A percentile compares a stretch with the other conserved stretches of the same genome.
phyloP scores from a whole-genome alignment of 768 basidiomycete genomes.

The Sarcodon aspratus region DNA sequence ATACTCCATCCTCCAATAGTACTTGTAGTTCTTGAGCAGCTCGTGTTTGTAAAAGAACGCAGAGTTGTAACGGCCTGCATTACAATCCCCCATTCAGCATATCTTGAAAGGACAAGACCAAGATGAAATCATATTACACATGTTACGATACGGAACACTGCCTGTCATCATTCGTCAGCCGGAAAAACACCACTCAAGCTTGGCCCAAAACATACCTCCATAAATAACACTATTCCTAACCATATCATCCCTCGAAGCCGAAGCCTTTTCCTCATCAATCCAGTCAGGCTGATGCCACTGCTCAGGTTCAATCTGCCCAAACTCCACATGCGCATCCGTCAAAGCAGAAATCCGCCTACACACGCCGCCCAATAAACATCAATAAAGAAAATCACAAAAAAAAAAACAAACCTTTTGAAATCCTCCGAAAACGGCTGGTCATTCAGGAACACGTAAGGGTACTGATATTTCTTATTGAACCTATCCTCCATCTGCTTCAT shows the following conservation, averaged over 20 bases:
- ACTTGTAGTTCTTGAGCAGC: slow-evolving; percentile 22
- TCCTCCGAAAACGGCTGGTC: slow-evolving; percentile 67
- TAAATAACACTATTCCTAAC: slow-evolving; percentile 46
- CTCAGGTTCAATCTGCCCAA: slow-evolving; percentile 67
- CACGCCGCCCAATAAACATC: slow-evolving; percentile 14
- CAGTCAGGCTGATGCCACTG: slow-evolving; percentile 77
- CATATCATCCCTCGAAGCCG: slow-evolving; percentile 39
- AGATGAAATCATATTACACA: not conserved
- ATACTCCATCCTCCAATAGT: slow-evolving; percentile 44
- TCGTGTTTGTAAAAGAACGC: slow-evolving; percentile 46
- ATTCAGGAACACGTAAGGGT: slow-evolving; percentile 82
- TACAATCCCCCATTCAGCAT: not conserved
- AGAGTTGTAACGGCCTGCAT: not conserved
- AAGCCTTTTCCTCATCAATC: slow-evolving; percentile 48
- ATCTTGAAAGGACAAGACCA: not conserved
- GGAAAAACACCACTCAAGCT: slow-evolving; percentile 3
- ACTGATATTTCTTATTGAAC: slow-evolving; percentile 51
- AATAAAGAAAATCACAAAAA: slow-evolving; percentile 2
- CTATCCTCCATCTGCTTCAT: slow-evolving; percentile 49
- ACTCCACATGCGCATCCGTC: slow-evolving; percentile 53
- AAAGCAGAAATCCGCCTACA: slow-evolving; percentile 45
- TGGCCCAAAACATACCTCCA: slow-evolving; percentile 21
- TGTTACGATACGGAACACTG: slow-evolving; percentile 1
- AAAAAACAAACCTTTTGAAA: slow-evolving; percentile 44
- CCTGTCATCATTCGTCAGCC: not conserved